Conservation (phyloP, 495 filamentous ascomycete species). For the Sporormia fimetaria region DNA sequence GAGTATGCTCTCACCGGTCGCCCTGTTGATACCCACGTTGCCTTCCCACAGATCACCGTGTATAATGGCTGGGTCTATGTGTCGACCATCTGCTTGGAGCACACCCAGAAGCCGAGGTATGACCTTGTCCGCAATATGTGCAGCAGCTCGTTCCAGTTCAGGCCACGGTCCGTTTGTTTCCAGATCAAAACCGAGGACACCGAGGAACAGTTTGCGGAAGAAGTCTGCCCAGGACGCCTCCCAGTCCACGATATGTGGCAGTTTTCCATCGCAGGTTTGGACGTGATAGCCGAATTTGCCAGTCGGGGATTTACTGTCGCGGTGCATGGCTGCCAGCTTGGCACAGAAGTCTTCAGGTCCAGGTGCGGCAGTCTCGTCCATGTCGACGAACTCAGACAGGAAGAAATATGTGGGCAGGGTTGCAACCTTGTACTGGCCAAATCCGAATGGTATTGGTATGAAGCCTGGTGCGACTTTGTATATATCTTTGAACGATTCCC, state of each 20-base stretch:
- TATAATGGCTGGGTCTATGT: slow-evolving; percentile 11
- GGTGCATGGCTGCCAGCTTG: slow-evolving; percentile 6
- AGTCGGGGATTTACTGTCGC: slow-evolving; percentile 7
- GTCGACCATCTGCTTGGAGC: slow-evolving; percentile 11
- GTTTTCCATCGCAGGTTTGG: slow-evolving; percentile 9
- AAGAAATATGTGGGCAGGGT: slow-evolving; percentile 5
- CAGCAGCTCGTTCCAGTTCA: slow-evolving; percentile 5
- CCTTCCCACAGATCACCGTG: slow-evolving; percentile 15
- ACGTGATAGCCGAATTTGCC: slow-evolving; percentile 11
- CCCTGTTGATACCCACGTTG: slow-evolving; percentile 4
- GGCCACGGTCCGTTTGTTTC: slow-evolving; percentile 18
- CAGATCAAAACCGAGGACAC: slow-evolving; percentile 17
- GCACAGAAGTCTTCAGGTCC: slow-evolving; percentile 3
- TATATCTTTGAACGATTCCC: slow-evolving; percentile 3
- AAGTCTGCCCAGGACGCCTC: slow-evolving; percentile 10
- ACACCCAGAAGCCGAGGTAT: slow-evolving; percentile 12
- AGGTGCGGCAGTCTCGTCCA: slow-evolving; percentile 7
- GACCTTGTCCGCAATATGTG: slow-evolving; percentile 4
- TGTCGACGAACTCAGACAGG: slow-evolving; percentile 12
- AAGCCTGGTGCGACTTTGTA: background rate
- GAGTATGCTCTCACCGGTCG: slow-evolving; percentile 2
- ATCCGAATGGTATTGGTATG: slow-evolving; percentile 2
- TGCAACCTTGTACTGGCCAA: slow-evolving; percentile 1
- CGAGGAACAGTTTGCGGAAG: slow-evolving; percentile 15
- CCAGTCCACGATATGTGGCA: slow-evolving; percentile 8